Conservation (phyloP, 2,329 filamentous ascomycete genomes). For the Verticillium albo-atrum region DNA sequence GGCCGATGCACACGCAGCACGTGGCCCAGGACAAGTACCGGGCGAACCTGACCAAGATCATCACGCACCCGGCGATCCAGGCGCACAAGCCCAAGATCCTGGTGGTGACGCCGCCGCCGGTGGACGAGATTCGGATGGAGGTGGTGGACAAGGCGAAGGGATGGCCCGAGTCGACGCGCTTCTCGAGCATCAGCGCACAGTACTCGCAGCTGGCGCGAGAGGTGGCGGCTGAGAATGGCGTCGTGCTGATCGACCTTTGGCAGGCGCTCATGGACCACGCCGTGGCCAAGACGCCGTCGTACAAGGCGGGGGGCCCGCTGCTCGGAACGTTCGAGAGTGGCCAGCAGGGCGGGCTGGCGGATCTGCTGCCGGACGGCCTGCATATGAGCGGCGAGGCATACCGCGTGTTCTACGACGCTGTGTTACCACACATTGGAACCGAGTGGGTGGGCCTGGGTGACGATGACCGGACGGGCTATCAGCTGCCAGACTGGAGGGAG, state of each 20-base stretch:
- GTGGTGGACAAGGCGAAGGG: slow-evolving; percentile 42
- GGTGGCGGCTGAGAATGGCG: slow-evolving; percentile 64
- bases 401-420: slow-evolving; percentile 42
- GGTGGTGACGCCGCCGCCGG: slow-evolving; percentile 75
- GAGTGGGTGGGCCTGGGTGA: slow-evolving; percentile 32
- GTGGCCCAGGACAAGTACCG: slow-evolving; percentile 73
- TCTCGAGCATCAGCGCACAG: slow-evolving; percentile 44
- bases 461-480: slow-evolving; percentile 32
- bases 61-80: slow-evolving; percentile 64
- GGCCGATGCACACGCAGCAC: slow-evolving; percentile 66
- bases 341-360: slow-evolving; percentile 44
- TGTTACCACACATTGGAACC: slow-evolving; percentile 43
- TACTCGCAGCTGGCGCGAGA: slow-evolving; percentile 57
- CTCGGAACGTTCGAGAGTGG: slow-evolving; percentile 48
- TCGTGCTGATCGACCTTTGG: slow-evolving; percentile 77
- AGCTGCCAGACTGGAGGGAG: slow-evolving; percentile 45
- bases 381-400: slow-evolving; percentile 54
- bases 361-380: slow-evolving; percentile 52
- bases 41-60: slow-evolving; percentile 65
- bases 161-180: slow-evolving; percentile 36
- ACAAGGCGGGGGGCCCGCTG: slow-evolving; percentile 41
- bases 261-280: slow-evolving; percentile 69
- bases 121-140: slow-evolving; percentile 68
- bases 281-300: slow-evolving; percentile 49
- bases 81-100: slow-evolving; percentile 71